These are phyloP conservation scores for Hymenoscyphus linearis DNA, from an alignment of 2,329 filamentous ascomycete genomes.

Conservation along the genomic window DNA sequence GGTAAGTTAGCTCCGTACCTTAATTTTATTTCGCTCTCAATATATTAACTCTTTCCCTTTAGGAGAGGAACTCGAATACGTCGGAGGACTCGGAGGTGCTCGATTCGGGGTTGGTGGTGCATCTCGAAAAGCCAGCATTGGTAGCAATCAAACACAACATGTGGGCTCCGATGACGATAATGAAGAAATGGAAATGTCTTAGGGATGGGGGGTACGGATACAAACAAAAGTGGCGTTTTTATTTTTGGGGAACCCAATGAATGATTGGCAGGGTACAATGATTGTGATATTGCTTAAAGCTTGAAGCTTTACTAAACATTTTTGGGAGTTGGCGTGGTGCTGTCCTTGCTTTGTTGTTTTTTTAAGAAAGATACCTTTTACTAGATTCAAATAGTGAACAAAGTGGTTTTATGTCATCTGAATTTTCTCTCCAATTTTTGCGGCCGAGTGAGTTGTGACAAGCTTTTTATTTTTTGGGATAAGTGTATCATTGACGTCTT, in stretches of 20 bases:
- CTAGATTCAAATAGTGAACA: not conserved
- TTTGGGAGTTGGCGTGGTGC: not conserved
- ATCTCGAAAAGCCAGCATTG: slow-evolving; percentile 53
- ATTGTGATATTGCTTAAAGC: not conserved
- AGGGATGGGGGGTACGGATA: slow-evolving; percentile 11
- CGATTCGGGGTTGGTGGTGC: slow-evolving; percentile 43
- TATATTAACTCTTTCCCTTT: slow-evolving; percentile 18
- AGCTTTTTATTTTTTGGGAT: no score
- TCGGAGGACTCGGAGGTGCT: slow-evolving; percentile 44
- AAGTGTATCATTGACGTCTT: no score
- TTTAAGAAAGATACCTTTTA: not conserved
- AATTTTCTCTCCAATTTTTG: no score
- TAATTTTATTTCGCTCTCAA: slow-evolving; percentile 30
- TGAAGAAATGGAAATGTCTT: slow-evolving; percentile 55
- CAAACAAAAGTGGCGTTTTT: not conserved
- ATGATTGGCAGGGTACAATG: not conserved
- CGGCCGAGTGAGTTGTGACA: no score
- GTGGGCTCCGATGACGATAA: slow-evolving; percentile 54
- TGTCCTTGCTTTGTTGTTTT: not conserved
- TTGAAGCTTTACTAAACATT: not conserved
- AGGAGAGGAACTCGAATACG: slow-evolving; percentile 36
- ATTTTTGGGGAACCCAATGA: not conserved
- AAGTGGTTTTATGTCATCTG: no score
- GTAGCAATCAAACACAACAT: slow-evolving; percentile 53
- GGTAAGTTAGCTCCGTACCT: slow-evolving; percentile 62